A percentile compares a stretch with the other conserved stretches of the same genome.
Conservation (phyloP, 1,284 basidiomycete genomes). For the Flammula alnicola region DNA sequence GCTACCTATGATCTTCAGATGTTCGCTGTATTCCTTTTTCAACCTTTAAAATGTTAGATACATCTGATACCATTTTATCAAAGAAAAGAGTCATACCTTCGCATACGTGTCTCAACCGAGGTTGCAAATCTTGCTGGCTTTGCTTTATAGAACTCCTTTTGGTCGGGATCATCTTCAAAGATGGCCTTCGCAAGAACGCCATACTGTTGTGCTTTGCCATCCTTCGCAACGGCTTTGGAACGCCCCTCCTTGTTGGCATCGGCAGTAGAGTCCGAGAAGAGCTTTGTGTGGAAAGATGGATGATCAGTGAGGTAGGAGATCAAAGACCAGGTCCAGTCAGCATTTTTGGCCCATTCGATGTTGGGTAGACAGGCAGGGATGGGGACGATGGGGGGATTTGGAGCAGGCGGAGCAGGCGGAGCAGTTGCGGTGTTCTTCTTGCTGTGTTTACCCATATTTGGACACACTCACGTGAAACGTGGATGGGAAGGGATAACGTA, state of each 20-base stretch:
- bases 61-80: not conserved
- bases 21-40: slow-evolving; percentile 18
- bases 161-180: slow-evolving; percentile 17
- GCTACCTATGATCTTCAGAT: slow-evolving; percentile 16
- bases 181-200: slow-evolving; percentile 20
- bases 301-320: slow-evolving; percentile 26
- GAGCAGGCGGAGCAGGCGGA: not conserved
- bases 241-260: slow-evolving; percentile 19
- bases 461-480: not conserved
- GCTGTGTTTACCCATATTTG: not conserved
- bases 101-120: slow-evolving; percentile 25
- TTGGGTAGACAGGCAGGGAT: slow-evolving; percentile 7
- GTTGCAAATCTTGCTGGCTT: slow-evolving; percentile 18
- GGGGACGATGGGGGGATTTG: not conserved
- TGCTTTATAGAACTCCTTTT: slow-evolving; percentile 16
- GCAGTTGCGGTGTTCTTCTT: not conserved
- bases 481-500: not conserved
- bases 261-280: slow-evolving; percentile 28
- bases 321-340: slow-evolving; percentile 23
- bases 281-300: slow-evolving; percentile 22
- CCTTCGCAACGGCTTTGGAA: slow-evolving; percentile 13
- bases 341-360: slow-evolving; percentile 27
- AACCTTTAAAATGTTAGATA: slow-evolving; percentile 13
- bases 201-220: slow-evolving; percentile 22
- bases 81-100: slow-evolving; percentile 13